Percentiles rank a stretch among this genome's conserved stretches.
Evolutionary conservation across 306 rosid genomes (phyloP).

Genomic region (Prunus armeniaca): DNA sequence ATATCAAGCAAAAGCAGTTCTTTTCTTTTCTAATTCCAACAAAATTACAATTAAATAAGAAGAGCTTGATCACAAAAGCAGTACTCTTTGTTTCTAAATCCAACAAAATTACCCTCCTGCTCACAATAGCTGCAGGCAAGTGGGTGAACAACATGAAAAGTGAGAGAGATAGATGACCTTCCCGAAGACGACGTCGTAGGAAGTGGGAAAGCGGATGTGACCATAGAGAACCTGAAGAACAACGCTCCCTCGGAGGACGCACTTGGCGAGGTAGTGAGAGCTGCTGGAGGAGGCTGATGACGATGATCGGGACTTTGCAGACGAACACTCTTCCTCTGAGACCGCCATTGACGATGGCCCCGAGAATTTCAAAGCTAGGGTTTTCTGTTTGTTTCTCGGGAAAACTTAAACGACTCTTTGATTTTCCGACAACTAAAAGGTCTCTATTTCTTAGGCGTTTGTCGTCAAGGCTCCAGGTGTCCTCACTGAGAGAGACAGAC

Average conservation of each 20-base stretch:
- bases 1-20: background rate
- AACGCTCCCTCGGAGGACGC: constrained; percentile 77
- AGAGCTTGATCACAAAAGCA: background rate
- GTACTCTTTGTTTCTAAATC: background rate
- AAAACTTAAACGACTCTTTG: background rate
- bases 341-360: constrained; percentile 60
- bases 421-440: background rate
- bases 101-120: background rate
- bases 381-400: background rate
- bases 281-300: constrained; percentile 42
- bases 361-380: background rate
- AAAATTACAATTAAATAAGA: background rate
- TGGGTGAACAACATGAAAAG: background rate
- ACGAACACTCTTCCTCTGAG: constrained; percentile 90
- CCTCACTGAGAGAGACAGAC: background rate
- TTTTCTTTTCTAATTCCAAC: background rate
- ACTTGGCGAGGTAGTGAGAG: constrained; percentile 80
- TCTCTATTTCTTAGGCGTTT: background rate
- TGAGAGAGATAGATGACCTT: constrained; percentile 39
- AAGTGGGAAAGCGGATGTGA: constrained; percentile 67
- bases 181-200: constrained; percentile 77
- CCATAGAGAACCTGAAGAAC: constrained; percentile 81
- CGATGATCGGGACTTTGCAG: constrained; percentile 64
- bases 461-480: background rate
- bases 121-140: background rate